Percentiles rank a stretch among this genome's conserved stretches.
Conservation (phyloP, 805 yeast species). For the Nakazawaea molendinolei region DNA sequence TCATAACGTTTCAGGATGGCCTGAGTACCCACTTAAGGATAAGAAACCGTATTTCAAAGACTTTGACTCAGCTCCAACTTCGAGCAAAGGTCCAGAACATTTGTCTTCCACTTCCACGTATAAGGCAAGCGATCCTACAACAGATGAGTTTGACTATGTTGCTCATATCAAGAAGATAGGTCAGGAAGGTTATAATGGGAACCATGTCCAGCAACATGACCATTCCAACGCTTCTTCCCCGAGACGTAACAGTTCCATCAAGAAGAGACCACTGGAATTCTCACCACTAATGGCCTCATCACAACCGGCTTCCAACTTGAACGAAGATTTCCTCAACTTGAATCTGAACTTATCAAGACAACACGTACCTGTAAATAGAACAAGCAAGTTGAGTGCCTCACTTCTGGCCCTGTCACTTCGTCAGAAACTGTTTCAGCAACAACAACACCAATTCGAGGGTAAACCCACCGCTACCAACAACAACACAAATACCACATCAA, state of each 20-base stretch:
- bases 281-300: slow-evolving; percentile 16
- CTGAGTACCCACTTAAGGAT: slow-evolving; percentile 6
- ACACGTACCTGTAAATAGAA: slow-evolving; percentile 6
- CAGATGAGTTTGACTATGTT: slow-evolving; percentile 56
- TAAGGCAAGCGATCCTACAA: slow-evolving; percentile 30
- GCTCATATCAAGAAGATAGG: slow-evolving; percentile 58
- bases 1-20: slow-evolving; percentile 5
- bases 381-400: slow-evolving; percentile 15
- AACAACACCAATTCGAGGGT: background rate
- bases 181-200: slow-evolving; percentile 25
- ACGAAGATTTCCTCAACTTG: slow-evolving; percentile 6
- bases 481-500: too few species aligned
- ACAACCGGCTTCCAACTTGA: slow-evolving; percentile 2
- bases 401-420: slow-evolving; percentile 7
- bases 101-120: background rate
- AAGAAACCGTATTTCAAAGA: slow-evolving; percentile 10
- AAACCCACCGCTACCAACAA: slow-evolving; percentile 1
- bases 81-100: too few species aligned
- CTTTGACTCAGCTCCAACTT: too few species aligned
- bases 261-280: slow-evolving; percentile 21
- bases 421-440: slow-evolving; percentile 10
- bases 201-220: background rate
- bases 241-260: slow-evolving; percentile 5
- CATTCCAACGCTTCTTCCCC: slow-evolving; percentile 4
- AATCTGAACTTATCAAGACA: background rate